These are phyloP conservation scores for Pistacia atlantica DNA, from an alignment of 345 rosid species.

Conservation along the genomic window DNA sequence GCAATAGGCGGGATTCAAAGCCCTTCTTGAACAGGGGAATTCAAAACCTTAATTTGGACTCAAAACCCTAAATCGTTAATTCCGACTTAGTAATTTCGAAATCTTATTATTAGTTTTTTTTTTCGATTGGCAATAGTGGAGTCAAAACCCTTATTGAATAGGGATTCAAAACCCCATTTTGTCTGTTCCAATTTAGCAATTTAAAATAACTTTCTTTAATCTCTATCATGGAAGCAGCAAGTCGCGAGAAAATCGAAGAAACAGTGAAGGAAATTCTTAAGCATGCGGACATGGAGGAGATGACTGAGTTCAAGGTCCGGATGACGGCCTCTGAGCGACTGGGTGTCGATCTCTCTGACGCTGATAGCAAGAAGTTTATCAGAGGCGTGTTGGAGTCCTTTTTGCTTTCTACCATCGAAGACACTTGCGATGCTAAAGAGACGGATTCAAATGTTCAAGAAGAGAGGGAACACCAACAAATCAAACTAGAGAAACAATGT, in stretches of 20 bases:
- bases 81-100: too few relatives aligned
- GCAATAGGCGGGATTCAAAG: too few relatives aligned
- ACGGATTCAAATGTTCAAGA: background rate
- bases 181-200: background rate
- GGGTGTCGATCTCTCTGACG: conserved; percentile 55
- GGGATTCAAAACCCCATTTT: conserved; percentile 24
- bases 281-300: conserved; percentile 54
- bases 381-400: conserved; percentile 64
- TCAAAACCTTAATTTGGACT: too few relatives aligned
- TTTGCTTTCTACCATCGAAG: conserved; percentile 43
- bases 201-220: too few relatives aligned
- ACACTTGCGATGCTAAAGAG: conserved; percentile 19
- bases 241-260: conserved; percentile 47
- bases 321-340: conserved; percentile 50
- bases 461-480: conserved; percentile 15
- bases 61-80: too few relatives aligned
- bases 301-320: conserved; percentile 84
- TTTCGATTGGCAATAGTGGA: background rate
- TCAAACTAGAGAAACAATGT: conserved; percentile 25
- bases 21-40: background rate
- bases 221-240: conserved; percentile 38
- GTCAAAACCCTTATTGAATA: conserved; percentile 19
- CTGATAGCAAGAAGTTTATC: conserved; percentile 44
- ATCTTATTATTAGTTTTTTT: too few relatives aligned
- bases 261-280: conserved; percentile 56